Percentiles rank a stretch among this genome's conserved stretches.
Evolutionary conservation across 257 asterid genomes (phyloP).

Genomic region (Ocimum tenuiflorum): DNA sequence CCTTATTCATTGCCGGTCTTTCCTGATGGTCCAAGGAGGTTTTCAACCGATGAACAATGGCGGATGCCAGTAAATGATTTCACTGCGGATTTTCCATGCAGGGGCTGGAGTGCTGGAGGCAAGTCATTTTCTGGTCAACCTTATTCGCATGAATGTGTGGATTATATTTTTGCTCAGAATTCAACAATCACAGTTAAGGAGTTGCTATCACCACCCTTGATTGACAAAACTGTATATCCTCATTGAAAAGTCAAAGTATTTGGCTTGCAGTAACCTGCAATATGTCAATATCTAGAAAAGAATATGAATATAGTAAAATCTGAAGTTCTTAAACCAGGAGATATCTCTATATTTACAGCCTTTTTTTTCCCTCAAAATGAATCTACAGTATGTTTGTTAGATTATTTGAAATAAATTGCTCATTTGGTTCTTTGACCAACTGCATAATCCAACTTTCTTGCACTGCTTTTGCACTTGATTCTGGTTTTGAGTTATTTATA

Average conservation of each 20-base stretch:
- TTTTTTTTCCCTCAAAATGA: neutral
- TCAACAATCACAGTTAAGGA: neutral
- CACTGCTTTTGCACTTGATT: neutral
- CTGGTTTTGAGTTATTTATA: slow-evolving; percentile 2
- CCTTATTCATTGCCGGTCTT: slow-evolving; percentile 31
- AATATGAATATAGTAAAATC: neutral
- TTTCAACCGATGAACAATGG: slow-evolving; percentile 35
- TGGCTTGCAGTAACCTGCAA: neutral
- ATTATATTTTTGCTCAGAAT: neutral
- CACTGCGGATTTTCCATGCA: slow-evolving; percentile 24
- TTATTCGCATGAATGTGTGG: slow-evolving; percentile 29
- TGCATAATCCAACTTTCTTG: slow-evolving; percentile 6
- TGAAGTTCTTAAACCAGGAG: neutral
- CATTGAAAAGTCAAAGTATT: neutral
- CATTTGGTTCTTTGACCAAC: slow-evolving; percentile 8
- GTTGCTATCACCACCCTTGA: neutral
- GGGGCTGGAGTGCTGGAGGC: slow-evolving; percentile 40
- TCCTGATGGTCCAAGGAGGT: slow-evolving; percentile 31
- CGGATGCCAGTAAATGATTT: slow-evolving; percentile 30
- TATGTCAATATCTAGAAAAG: slow-evolving; percentile 10
- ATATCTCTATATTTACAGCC: neutral
- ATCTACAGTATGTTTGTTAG: neutral
- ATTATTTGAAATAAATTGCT: neutral
- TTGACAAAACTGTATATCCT: neutral
- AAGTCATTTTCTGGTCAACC: slow-evolving; percentile 30